Base-by-base conservation (phyloP, 176 grass and related monocot genomes). In the Hsuehochloa calcarea region DNA sequence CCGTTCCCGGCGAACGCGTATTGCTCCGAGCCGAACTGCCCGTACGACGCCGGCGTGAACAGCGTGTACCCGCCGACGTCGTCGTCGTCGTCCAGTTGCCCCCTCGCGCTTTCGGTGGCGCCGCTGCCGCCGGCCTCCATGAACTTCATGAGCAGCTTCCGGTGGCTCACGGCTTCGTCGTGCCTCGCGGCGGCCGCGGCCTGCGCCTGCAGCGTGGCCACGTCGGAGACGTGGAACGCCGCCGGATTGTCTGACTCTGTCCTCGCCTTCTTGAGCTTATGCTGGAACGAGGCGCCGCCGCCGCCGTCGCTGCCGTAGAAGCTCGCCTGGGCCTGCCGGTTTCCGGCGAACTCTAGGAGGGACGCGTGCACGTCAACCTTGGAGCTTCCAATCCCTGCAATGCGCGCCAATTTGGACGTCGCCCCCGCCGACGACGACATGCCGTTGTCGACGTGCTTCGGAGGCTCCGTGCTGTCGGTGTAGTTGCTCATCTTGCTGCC, bases 61-160 rank as follows among this genome's bases (percentile, higher is more conserved):
- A 93, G 72, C 1, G 91, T 70, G 75, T 93, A 93, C 19, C 61
- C 78, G 20, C 74, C 80, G 38, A 16, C 41, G 55, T 27, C 68
- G 5, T 68, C 60, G 22, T 81, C 67, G 22, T 81, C 59, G 64
- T 71, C 35, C 37, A 50, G 84, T 59, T 88, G 80, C 3, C 75
- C 54, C 16, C 80, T 77, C 26, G 12, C 70, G 19, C 39, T 55
- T 0, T 43, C 76, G 37, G 60, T 82, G 7, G 52, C 43, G 49
- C 82, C 84, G 47, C 87, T 78, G 43, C 83, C 77, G 25, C 71
- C 16, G 8, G 71, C 71, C 62, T 94, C 92, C 85, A 92, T 90
- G 70, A 97, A 89, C 78, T 92, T 94, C 92, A 97, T 94, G 46
- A 97, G 72, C 13, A 97, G 83, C 87, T 94, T 92, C 23, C 88